phyloP scores from a whole-genome alignment of 805 yeast species.

The Starmerella sp. region DNA sequence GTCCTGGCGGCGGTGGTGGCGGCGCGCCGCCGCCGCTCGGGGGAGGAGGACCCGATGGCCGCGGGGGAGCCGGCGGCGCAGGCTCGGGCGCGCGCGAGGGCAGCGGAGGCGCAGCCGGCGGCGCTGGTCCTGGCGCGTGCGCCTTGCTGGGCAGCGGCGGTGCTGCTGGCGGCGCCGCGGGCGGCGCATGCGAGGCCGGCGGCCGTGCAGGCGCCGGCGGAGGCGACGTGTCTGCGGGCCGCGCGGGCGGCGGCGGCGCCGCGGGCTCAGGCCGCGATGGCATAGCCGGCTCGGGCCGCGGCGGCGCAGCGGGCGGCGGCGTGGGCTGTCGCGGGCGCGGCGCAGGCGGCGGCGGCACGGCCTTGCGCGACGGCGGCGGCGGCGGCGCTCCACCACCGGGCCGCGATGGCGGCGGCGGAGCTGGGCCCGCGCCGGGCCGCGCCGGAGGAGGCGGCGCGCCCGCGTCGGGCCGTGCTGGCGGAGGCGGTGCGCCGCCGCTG shows the following conservation, averaged over 20 bases:
- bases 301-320: constrained; percentile 14
- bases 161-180: constrained; percentile 25
- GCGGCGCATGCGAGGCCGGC: constrained; percentile 18
- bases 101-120: constrained; percentile 27
- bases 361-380: constrained; percentile 25
- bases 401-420: background rate
- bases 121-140: constrained; percentile 29
- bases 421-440: constrained; percentile 18
- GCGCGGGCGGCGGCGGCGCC: constrained; percentile 7
- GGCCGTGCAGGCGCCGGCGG: constrained; percentile 6
- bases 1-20: background rate
- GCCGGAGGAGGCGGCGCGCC: background rate
- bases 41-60: background rate
- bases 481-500: background rate
- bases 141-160: constrained; percentile 26
- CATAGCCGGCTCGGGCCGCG: background rate
- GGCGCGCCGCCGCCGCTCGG: background rate
- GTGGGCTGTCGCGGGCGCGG: constrained; percentile 17
- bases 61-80: background rate
- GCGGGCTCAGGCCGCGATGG: background rate
- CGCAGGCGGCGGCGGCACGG: constrained; percentile 18
- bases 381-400: constrained; percentile 26
- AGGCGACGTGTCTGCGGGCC: constrained; percentile 1
- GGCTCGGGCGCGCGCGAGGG: constrained; percentile 6
- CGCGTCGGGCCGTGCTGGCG: background rate